Conservation (phyloP, 805 yeast species). For the Priceomyces haplophilus region DNA sequence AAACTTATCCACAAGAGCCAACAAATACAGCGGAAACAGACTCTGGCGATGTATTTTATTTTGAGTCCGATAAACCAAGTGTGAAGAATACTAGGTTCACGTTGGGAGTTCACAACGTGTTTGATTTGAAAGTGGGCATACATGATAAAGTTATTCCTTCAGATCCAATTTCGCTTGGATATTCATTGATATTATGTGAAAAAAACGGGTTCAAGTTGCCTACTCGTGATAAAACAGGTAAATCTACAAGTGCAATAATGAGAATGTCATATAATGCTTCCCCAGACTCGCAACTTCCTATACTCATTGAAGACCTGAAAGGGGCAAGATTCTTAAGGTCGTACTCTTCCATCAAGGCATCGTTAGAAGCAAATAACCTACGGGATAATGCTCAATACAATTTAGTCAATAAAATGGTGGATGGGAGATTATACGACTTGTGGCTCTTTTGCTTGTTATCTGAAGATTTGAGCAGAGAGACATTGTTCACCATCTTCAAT, state of each 20-base stretch:
- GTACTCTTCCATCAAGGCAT: slow-evolving; percentile 7
- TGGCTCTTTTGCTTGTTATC: slow-evolving; percentile 37
- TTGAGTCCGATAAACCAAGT: slow-evolving; percentile 18
- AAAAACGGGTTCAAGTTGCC: slow-evolving; percentile 47
- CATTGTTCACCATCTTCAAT: slow-evolving; percentile 14
- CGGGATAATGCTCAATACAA: slow-evolving; percentile 10
- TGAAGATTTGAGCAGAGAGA: slow-evolving; percentile 13
- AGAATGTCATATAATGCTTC: slow-evolving; percentile 50
- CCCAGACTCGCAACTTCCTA: slow-evolving; percentile 49
- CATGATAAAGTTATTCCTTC: slow-evolving; percentile 42
- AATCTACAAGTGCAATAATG: slow-evolving; percentile 33
- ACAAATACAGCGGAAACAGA: slow-evolving; percentile 12
- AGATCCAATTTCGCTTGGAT: slow-evolving; percentile 56
- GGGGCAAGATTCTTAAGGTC: slow-evolving; percentile 28
- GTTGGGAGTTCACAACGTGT: slow-evolving; percentile 53
- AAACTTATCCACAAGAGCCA: slow-evolving; percentile 36
- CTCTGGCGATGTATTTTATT: slow-evolving; percentile 11
- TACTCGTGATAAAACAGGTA: slow-evolving; percentile 5
- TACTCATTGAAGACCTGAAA: slow-evolving; percentile 50
- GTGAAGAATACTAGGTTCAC: slow-evolving; percentile 35
- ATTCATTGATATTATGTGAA: slow-evolving; percentile 44
- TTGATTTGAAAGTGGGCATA: slow-evolving; percentile 15
- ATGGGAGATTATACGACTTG: slow-evolving; percentile 48
- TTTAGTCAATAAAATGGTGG: slow-evolving; percentile 42
- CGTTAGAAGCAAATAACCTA: slow-evolving; percentile 2